A percentile compares a stretch with the other conserved stretches of the same genome.
Conservation (phyloP, 208 protist species). For the Trypanosoma platydactyli region DNA sequence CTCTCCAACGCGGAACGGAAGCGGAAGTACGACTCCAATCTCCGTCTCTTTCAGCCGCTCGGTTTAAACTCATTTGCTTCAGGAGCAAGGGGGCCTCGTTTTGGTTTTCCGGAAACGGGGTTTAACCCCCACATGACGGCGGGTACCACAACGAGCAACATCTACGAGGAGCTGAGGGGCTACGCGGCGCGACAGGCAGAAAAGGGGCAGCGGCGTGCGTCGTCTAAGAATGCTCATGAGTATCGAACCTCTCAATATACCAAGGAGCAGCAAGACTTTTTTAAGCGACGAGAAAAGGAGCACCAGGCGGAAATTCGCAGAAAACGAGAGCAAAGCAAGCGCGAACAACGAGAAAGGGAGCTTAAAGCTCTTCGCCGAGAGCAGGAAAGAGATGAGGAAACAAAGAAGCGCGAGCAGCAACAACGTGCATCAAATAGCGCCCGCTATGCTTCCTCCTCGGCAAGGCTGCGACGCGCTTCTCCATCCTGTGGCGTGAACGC, state of each 20-base stretch:
- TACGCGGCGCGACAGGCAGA: conserved; percentile 19
- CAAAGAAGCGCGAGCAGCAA: conserved; percentile 49
- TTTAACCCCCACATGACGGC: background rate
- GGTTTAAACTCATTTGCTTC: conserved; percentile 11
- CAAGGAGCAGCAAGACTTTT: conserved; percentile 66
- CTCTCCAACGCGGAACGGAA: conserved; percentile 93
- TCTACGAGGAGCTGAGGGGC: conserved; percentile 14
- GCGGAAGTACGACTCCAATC: conserved; percentile 93
- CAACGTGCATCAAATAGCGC: conserved; percentile 32
- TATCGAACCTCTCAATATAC: conserved; percentile 41
- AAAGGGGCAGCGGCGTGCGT: conserved; percentile 3
- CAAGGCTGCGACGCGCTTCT: conserved; percentile 16
- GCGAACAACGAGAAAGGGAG: conserved; percentile 52
- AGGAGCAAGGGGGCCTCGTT: conserved; percentile 7
- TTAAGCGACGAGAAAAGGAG: conserved; percentile 61
- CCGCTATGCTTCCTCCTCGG: conserved; percentile 11
- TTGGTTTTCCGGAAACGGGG: background rate
- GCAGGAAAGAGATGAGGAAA: conserved; percentile 27
- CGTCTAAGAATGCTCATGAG: conserved; percentile 3
- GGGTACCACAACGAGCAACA: conserved; percentile 21
- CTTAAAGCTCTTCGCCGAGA: conserved; percentile 47
- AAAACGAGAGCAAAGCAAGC: conserved; percentile 30
- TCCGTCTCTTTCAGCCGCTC: conserved; percentile 56
- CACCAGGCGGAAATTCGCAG: conserved; percentile 52
- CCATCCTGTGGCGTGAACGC: background rate